Base-by-base conservation (phyloP, 2,329 filamentous ascomycete species). In the Hypoxylon rubiginosum region DNA sequence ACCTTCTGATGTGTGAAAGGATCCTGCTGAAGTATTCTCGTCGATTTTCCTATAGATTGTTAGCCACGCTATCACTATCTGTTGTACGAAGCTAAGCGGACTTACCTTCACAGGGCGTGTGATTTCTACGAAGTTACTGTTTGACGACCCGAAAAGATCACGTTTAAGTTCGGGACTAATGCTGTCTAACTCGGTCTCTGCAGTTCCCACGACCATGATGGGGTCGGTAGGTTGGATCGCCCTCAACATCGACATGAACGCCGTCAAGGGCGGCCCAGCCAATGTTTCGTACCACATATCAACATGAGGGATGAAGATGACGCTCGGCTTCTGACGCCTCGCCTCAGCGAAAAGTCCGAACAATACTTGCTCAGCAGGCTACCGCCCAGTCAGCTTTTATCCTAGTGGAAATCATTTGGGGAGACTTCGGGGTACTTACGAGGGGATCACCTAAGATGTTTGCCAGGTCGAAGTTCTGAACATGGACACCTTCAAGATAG, bases 291-390 rank as follows among this genome's bases (percentile, higher is more conserved):
- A 95, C 96, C 96, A 99, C 7, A 91, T 87, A 71, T 97, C 92
- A 52, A 98, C 88, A 71, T 94, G 91, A 1, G 96, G 95, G 46
- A 99, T 92, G 79, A 94, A 98, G 55, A 99, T 96, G 39, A 98
- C 93, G 77, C 94, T 97, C 0, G 96, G 96, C 78, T 97, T 97
- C 77, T 97, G 94, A 39, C 94, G 90, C 78, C 95, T 93, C 39
- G 97, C 92, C 81, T 98, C 96, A 0, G 92, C 90, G 75, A 99
- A 98, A 7, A 97, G 85, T 70, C 94, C 91, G 11, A 97, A 93
- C 68, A 99, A 89, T 9, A 94, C 92, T 71, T 96, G 92, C 81
- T 98, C 96, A 15, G 92, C 87, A 1, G 92, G 89, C 82, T 88
- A 65, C 43, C 68, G 51, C 62, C 10, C 30, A 53, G 67, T 79